These are phyloP conservation scores for Tulasnella sp. DNA, from an alignment of 768 basidiomycete genomes.

Conservation along the genomic window DNA sequence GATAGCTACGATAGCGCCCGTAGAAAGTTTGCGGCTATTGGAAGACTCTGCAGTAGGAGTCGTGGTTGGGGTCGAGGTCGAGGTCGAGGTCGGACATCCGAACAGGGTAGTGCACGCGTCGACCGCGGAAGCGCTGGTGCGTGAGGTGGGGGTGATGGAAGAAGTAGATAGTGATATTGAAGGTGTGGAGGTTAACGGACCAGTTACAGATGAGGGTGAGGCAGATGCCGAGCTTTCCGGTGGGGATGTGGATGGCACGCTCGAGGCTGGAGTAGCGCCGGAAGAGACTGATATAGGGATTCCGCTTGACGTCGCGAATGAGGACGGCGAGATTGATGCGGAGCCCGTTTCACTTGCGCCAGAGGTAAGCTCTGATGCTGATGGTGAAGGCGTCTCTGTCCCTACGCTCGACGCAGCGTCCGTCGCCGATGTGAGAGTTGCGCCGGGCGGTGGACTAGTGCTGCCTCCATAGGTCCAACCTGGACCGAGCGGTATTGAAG, in stretches of 20 bases:
- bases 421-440: constrained; percentile 10
- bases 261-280: neutral
- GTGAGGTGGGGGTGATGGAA: neutral
- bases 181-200: constrained; percentile 20
- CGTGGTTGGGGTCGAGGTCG: neutral
- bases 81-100: neutral
- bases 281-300: constrained; percentile 23
- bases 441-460: constrained; percentile 28
- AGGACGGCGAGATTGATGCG: constrained; percentile 11
- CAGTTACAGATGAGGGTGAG: neutral
- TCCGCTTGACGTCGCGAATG: constrained; percentile 3
- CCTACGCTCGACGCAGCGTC: neutral
- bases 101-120: neutral
- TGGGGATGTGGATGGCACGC: neutral
- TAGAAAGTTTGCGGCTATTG: constrained; percentile 6
- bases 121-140: neutral
- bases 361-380: neutral
- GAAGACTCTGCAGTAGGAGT: neutral
- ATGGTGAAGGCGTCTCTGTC: neutral
- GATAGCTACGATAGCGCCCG: constrained; percentile 27
- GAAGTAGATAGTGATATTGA: neutral
- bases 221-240: constrained; percentile 6
- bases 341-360: constrained; percentile 7
- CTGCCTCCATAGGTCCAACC: constrained; percentile 32
- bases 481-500: constrained; percentile 28